Conservation (phyloP, 2,329 filamentous ascomycete species). For the Ceratocystis alfenasii region DNA sequence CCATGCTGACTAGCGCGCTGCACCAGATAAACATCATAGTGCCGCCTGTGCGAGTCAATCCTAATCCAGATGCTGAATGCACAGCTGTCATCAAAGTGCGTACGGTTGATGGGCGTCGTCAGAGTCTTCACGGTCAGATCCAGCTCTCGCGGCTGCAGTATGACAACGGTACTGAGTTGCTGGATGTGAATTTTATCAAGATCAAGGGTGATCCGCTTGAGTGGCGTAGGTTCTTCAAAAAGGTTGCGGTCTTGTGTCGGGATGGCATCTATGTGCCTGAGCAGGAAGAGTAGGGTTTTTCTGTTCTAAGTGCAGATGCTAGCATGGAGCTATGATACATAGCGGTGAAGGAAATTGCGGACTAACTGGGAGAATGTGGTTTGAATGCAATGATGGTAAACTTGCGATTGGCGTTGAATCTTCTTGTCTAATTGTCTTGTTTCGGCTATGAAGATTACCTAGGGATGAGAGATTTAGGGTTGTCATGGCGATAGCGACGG, state of each 20-base stretch:
- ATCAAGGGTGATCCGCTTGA: constrained; percentile 90
- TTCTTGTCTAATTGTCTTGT: background rate
- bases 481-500: no score
- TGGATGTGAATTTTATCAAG: constrained; percentile 87
- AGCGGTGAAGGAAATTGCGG: background rate
- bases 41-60: constrained; percentile 36
- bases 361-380: no score
- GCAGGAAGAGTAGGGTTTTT: constrained; percentile 23
- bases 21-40: constrained; percentile 76
- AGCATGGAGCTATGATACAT: background rate
- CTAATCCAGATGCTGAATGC: constrained; percentile 25
- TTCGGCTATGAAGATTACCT: background rate
- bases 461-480: no score
- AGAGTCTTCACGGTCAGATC: constrained; percentile 63
- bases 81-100: constrained; percentile 58
- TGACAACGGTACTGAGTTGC: constrained; percentile 46
- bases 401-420: background rate
- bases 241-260: constrained; percentile 75
- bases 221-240: constrained; percentile 96
- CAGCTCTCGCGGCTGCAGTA: constrained; percentile 55
- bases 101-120: constrained; percentile 58
- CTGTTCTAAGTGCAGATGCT: background rate
- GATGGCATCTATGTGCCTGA: constrained; percentile 59
- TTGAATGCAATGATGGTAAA: background rate
- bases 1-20: constrained; percentile 67